Evolutionary conservation across 169 alveolate genomes (phyloP).

Genomic region (Eimeria necatrix): DNA sequence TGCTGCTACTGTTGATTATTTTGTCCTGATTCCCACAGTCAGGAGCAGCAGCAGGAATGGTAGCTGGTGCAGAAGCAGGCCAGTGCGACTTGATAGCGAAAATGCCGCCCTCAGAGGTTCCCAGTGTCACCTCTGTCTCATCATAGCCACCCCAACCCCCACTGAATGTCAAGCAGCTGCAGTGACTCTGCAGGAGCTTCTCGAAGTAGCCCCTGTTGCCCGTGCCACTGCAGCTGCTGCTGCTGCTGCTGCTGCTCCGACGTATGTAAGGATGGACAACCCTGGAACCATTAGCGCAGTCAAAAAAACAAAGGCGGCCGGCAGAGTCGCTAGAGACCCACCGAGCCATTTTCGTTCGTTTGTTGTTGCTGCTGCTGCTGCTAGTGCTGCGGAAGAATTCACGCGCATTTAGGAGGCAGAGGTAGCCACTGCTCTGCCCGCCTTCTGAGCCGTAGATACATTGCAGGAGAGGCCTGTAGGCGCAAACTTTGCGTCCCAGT

Average conservation of each 20-base stretch:
- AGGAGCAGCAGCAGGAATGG: background rate
- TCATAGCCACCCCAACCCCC: constrained; percentile 74
- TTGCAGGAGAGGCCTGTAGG: background rate
- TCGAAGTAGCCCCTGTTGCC: background rate
- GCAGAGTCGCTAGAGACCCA: background rate
- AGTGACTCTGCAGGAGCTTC: background rate
- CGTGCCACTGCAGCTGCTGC: background rate
- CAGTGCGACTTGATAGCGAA: constrained; percentile 15
- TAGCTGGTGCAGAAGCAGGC: background rate
- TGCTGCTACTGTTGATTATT: background rate
- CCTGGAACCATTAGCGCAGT: background rate
- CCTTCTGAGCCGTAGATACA: background rate
- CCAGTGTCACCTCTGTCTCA: constrained; percentile 64
- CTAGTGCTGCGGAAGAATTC: background rate
- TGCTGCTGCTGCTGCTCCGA: background rate
- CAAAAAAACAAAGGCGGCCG: background rate
- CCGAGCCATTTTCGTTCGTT: background rate
- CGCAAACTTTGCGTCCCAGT: background rate
- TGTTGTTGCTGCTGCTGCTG: background rate
- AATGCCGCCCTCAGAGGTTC: constrained; percentile 45
- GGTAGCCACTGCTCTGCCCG: background rate
- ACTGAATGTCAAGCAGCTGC: constrained; percentile 27
- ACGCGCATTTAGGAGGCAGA: background rate
- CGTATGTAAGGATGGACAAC: background rate
- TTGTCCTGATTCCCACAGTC: background rate